These are phyloP conservation scores for Acaromyces ingoldii DNA, from an alignment of 1,284 basidiomycete genomes.

Conservation along the genomic window DNA sequence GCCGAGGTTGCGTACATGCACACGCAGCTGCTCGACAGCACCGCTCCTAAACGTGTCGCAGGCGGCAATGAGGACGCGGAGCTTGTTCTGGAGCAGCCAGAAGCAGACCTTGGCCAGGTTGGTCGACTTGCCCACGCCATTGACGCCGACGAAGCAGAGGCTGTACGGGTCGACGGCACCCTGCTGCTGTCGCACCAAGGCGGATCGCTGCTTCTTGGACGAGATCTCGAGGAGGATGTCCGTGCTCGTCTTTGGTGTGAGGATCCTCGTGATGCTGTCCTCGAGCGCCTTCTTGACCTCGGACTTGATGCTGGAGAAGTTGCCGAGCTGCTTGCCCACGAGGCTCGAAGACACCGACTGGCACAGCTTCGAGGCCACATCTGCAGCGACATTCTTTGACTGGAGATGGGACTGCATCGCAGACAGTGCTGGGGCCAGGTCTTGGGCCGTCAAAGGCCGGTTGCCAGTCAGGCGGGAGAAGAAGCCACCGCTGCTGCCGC, in stretches of 20 bases:
- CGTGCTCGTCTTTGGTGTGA: conserved; percentile 93
- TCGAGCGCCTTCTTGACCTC: conserved; percentile 80
- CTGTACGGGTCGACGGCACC: conserved; percentile 65
- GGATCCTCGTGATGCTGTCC: conserved; percentile 79
- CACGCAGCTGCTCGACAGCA: conserved; percentile 93
- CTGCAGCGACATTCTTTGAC: conserved; percentile 96
- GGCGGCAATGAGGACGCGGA: conserved; percentile 90
- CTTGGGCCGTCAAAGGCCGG: conserved; percentile 67
- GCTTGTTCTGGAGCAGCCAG: conserved; percentile 93
- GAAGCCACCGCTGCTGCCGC: conserved; percentile 38
- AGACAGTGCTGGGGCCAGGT: conserved; percentile 79
- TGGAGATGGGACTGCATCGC: conserved; percentile 97
- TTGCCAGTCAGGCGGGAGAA: conserved; percentile 64
- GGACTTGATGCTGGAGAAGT: conserved; percentile 61
- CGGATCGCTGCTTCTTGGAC: conserved; percentile 54
- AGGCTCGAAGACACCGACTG: conserved; percentile 83
- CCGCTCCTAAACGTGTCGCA: conserved; percentile 98
- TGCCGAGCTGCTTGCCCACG: conserved; percentile 64
- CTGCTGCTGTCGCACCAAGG: conserved; percentile 36
- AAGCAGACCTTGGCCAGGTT: conserved; percentile 98
- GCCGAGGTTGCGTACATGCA: conserved; percentile 90
- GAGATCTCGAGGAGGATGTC: conserved; percentile 74
- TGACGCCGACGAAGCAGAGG: conserved; percentile 98
- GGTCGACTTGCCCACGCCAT: conserved; percentile 98
- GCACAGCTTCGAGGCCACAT: conserved; percentile 89